Base-by-base conservation (phyloP, 768 basidiomycete genomes). In the Naematelia aurantialba region DNA sequence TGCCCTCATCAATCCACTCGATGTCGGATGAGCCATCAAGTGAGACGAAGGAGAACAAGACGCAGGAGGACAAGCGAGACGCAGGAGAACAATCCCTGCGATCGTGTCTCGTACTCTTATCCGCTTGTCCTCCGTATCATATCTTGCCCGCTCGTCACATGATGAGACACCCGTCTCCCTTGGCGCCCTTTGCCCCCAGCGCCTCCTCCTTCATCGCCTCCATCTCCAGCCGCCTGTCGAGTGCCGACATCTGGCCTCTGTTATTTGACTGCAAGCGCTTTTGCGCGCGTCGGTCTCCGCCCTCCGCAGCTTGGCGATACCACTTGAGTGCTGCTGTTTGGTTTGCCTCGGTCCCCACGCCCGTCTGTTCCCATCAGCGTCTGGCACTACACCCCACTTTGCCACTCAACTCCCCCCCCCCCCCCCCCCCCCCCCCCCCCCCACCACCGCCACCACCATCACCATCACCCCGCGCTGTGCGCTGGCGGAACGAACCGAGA, bases 231-330 rank as follows among this genome's bases (percentile, higher is more conserved):
- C 69, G 45, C 31, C 68, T 60, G 54, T 72, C 68, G 57, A 67
- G 60, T 50, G 67, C 69, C 31, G 57, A 26, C 44, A 61, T 39
- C 1, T 60, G 63, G 19, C 56, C 62, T 31, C 62, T 82, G 55
- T 78, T 82, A 45, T 71, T 82, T 4, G 83, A 81, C 19, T 52
- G 30, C 13, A 98, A 79, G 53, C 96, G 85, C 70, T 93, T 89
- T 5, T 82, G 79, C 0, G 96, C 92, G 59, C 96, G 89, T 75
- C 90, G 94, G 79, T 99, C 96, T 50, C 94, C 93, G 27, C 85
- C 83, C 1, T 93, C 91, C 14, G 91, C 87, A 2, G 96, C 90
- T 62, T 84, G 84, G 78, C 90, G 89, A 81, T 92, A 98, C 82
- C 87, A 97, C 13, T 80, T 68, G 31, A 85, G 79, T 1, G 91